These are phyloP conservation scores for Chlorella variabilis DNA, from an alignment of 163 green algal genomes.

Conservation along the genomic window DNA sequence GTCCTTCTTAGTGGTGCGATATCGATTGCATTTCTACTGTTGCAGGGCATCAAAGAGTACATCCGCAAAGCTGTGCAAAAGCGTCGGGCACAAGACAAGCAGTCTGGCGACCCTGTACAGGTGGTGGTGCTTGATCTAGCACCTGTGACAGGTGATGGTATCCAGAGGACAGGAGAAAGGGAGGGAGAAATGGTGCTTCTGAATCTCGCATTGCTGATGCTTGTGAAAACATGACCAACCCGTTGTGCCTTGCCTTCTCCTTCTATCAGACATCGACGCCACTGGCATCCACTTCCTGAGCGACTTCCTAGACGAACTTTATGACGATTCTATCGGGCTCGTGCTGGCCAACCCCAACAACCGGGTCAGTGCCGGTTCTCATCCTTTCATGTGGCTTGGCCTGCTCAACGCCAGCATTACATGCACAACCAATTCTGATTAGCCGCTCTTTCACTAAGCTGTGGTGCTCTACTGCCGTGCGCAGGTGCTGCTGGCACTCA, in stretches of 20 bases:
- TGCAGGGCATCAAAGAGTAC: slow-evolving; percentile 17
- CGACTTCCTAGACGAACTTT: slow-evolving; percentile 23
- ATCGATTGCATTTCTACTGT: too few species aligned
- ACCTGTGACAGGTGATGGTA: slow-evolving; percentile 46
- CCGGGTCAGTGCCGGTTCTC: background rate
- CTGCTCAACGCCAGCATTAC: too few species aligned
- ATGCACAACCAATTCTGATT: background rate
- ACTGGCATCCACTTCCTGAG: slow-evolving; percentile 64
- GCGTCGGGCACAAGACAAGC: background rate
- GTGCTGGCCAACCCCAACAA: slow-evolving; percentile 73
- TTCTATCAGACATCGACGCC: slow-evolving; percentile 60
- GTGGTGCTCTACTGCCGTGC: too few species aligned
- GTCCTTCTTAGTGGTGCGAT: too few species aligned
- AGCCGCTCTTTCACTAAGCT: too few species aligned
- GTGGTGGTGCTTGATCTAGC: slow-evolving; percentile 67
- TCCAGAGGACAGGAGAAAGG: too few species aligned
- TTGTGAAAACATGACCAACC: too few species aligned
- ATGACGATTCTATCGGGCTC: slow-evolving; percentile 39
- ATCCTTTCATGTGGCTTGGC: too few species aligned
- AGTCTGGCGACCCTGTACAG: slow-evolving; percentile 6
- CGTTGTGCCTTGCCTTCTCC: too few species aligned
- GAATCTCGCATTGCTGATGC: background rate
- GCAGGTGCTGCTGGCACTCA: slow-evolving; percentile 28
- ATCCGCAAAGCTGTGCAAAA: background rate
- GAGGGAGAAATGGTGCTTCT: too few species aligned